Evolutionary conservation across 495 filamentous ascomycete genomes (phyloP), one percentile per base, ranked within the genome.

Genomic region (Aspergillus affinis): DNA sequence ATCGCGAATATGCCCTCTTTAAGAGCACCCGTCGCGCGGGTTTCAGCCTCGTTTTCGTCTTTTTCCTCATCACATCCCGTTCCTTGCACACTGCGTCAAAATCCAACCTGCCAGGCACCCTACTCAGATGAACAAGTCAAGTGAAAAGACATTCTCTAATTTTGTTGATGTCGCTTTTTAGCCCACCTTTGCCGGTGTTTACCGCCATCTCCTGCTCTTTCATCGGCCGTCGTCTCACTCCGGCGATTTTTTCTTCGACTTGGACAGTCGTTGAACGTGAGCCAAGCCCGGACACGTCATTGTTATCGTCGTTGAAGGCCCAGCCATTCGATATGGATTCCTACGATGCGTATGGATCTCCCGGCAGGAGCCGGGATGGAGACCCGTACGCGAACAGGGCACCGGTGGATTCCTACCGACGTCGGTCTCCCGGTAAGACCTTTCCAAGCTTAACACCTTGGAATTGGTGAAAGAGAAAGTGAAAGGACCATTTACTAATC

Each of bases 361-460:
- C 78, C 4, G 74, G 73, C 18, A 74, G 74, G 58, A 68, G 44
- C 54, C 77, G 77, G n/a, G 76, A 78, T 19, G 66, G 57, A 47
- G 75, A 78, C 20, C 67, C 73, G 13, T 75, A 75, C 47, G 45
- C 64, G 51, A 61, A 68, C 18, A 65, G 75, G 51, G 57, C 62
- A 3, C 64, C 67, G 0, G 66, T 64, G 1, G 80, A 83, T 46
- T 68, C 61, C 4, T 81, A 81, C 65, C 69, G 81, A 65, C 80
- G 79, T 55, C 73, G 81, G 54, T 84, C 81, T 44, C 81, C 81
- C 61, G 73, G 81, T 84, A 77, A 65, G 80, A 59, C 51, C 29
- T 48, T 21, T 48, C n/a, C 32, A n/a, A 48, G 26, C 20, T 54
- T 54, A 10, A 21, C 72, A 66, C 47, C 13, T 41, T 8, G 36